These are phyloP conservation scores for Saccharum spontaneum DNA, from an alignment of 176 grass and related monocot genomes.

Conservation along the genomic window DNA sequence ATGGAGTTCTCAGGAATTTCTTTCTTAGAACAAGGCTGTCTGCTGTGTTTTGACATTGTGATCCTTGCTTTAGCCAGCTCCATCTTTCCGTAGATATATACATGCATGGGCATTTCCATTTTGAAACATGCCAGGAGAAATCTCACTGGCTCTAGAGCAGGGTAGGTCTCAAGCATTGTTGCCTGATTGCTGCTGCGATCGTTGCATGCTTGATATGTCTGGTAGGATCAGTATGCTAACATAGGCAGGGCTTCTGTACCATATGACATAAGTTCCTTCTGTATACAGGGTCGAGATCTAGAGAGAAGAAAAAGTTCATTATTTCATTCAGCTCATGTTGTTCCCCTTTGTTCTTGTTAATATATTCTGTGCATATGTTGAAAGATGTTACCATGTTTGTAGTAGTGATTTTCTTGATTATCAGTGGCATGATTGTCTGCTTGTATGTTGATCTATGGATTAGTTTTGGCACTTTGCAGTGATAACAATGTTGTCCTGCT, in stretches of 20 bases:
- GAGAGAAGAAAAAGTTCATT: constrained; percentile 49
- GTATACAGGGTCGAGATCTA: constrained; percentile 56
- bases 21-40: constrained; percentile 30
- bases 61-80: constrained; percentile 26
- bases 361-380: constrained; percentile 3
- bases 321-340: constrained; percentile 49
- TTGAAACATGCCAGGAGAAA: constrained; percentile 46
- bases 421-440: not conserved
- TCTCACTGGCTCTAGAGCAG: constrained; percentile 56
- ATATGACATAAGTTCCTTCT: constrained; percentile 53
- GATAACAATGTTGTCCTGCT: not conserved
- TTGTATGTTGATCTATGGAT: constrained; percentile 10
- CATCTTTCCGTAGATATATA: constrained; percentile 36
- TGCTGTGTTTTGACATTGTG: constrained; percentile 25
- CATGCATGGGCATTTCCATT: constrained; percentile 46
- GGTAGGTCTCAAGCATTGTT: constrained; percentile 49
- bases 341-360: constrained; percentile 2
- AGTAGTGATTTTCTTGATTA: not conserved
- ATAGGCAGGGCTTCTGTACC: constrained; percentile 58
- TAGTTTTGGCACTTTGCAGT: not conserved
- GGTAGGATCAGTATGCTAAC: constrained; percentile 61
- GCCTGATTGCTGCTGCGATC: constrained; percentile 44
- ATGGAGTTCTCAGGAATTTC: constrained; percentile 11
- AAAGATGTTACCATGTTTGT: not conserved
- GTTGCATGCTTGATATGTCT: constrained; percentile 48